Conservation (phyloP, 2,329 filamentous ascomycete species). For the Xylariaceae sp. region DNA sequence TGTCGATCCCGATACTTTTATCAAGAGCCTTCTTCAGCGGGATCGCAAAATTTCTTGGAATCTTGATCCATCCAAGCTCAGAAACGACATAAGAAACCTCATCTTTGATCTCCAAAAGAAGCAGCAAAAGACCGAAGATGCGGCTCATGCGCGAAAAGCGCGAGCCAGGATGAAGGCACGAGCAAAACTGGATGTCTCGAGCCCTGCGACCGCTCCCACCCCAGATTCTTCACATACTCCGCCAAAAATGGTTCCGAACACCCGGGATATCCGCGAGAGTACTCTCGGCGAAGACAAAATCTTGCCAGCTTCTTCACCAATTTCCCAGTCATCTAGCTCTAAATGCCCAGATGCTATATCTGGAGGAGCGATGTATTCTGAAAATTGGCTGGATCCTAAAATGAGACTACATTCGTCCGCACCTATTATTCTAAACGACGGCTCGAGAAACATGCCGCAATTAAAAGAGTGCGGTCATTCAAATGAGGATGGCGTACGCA, state of each 20-base stretch:
- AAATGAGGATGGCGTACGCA: not conserved
- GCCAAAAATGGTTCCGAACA: not conserved
- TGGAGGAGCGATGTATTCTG: not conserved
- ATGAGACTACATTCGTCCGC: not conserved
- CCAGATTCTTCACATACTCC: not conserved
- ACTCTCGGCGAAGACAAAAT: conserved; percentile 1
- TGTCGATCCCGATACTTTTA: conserved; percentile 64
- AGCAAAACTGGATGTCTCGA: not conserved
- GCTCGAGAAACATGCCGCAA: not conserved
- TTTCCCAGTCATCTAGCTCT: not conserved
- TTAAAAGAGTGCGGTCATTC: not conserved
- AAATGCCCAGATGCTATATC: not conserved
- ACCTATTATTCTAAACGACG: not conserved
- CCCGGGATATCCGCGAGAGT: not conserved
- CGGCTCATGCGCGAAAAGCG: conserved; percentile 34
- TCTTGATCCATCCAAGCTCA: conserved; percentile 55
- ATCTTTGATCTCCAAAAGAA: conserved; percentile 58
- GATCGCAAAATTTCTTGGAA: conserved; percentile 43
- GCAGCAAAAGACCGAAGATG: conserved; percentile 43
- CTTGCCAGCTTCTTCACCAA: not conserved
- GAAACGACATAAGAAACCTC: conserved; percentile 58
- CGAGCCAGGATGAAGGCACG: conserved; percentile 18
- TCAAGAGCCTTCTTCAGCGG: conserved; percentile 58
- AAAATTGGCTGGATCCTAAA: not conserved
- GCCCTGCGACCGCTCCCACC: not conserved